Conservation (phyloP, 208 protist species). For the Leishmania braziliensis region DNA sequence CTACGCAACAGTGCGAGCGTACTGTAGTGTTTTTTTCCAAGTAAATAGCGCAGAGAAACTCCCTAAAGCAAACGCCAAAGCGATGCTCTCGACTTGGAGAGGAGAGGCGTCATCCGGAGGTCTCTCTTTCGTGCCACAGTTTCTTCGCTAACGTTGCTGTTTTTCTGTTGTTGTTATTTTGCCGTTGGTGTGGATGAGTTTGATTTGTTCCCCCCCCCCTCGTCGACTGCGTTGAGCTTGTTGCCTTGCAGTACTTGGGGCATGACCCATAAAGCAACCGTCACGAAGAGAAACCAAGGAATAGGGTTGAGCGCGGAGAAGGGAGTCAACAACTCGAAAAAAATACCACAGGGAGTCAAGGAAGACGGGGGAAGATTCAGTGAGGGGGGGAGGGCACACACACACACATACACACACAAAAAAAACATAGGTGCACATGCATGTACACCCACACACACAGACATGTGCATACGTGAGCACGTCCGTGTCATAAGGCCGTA, state of each 20-base stretch:
- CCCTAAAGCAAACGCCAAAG: not conserved
- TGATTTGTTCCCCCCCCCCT: too few species aligned
- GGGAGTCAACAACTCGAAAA: not conserved
- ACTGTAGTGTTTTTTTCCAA: too few species aligned
- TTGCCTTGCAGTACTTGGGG: not conserved
- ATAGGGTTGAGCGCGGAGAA: not conserved
- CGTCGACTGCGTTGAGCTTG: not conserved
- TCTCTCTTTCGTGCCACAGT: not conserved
- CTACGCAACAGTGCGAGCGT: too few species aligned
- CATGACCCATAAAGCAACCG: not conserved
- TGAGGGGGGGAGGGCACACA: not conserved
- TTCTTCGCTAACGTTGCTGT: too few species aligned
- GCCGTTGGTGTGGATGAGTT: not conserved
- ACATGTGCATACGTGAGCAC: not conserved
- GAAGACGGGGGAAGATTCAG: not conserved
- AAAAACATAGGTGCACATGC: not conserved
- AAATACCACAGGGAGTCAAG: not conserved
- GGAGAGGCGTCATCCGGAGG: not conserved
- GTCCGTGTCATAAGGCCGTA: not conserved
- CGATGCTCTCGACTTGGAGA: not conserved
- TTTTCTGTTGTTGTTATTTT: not conserved
- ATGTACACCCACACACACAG: not conserved
- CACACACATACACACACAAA: not conserved
- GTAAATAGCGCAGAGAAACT: too few species aligned
- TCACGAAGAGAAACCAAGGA: not conserved